Percentiles rank a stretch among this genome's conserved stretches.
phyloP scores from a whole-genome alignment of 805 yeast genomes.

The Tetrapisispora iriomotensis region DNA sequence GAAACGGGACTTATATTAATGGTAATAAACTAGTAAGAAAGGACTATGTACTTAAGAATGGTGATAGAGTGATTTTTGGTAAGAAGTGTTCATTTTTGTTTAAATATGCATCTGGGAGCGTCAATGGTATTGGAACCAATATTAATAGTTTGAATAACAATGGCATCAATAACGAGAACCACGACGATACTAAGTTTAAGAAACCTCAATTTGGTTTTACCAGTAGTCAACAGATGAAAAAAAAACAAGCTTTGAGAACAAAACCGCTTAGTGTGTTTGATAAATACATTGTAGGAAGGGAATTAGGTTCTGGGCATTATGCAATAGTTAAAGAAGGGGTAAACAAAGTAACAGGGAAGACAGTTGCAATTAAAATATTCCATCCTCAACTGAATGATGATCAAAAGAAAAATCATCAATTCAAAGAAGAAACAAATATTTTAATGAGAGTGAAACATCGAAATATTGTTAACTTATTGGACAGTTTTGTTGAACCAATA shows the following conservation, averaged over 20 bases:
- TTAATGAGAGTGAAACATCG: constrained; percentile 57
- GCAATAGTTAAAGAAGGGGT: constrained; percentile 70
- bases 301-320: constrained; percentile 69
- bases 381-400: constrained; percentile 43
- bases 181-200: constrained; percentile 16
- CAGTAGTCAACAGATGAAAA: constrained; percentile 16
- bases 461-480: constrained; percentile 57
- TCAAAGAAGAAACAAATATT: constrained; percentile 60
- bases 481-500: constrained; percentile 47
- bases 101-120: constrained; percentile 28
- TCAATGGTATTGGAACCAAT: constrained; percentile 6
- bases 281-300: constrained; percentile 39
- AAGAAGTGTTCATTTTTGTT: constrained; percentile 43
- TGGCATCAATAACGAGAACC: not conserved
- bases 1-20: constrained; percentile 63
- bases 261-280: constrained; percentile 43
- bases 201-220: constrained; percentile 20
- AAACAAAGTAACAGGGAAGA: constrained; percentile 45
- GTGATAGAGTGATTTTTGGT: constrained; percentile 54
- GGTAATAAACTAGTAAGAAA: constrained; percentile 42
- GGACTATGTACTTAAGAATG: constrained; percentile 44
- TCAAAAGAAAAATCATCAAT: constrained; percentile 31
- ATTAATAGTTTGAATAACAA: not conserved
- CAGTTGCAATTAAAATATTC: constrained; percentile 68
- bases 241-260: constrained; percentile 6